These are phyloP conservation scores for Paraurostyla sp. DNA, from an alignment of 73 alveolate species.

Conservation along the genomic window DNA sequence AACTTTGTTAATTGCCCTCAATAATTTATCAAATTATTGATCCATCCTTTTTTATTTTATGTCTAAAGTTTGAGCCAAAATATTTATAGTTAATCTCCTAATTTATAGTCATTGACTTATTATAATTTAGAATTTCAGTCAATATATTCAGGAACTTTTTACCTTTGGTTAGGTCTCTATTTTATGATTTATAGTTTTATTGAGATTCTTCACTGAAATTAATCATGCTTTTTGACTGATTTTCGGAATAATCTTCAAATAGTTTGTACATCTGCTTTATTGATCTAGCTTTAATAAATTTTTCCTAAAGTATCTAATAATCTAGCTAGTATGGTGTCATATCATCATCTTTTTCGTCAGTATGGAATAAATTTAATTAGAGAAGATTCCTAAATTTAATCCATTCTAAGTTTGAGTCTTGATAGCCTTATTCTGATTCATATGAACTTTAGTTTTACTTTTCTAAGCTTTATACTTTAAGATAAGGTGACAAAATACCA, in stretches of 20 bases:
- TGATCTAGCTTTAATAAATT: neutral
- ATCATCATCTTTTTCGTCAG: slow-evolving; percentile 16
- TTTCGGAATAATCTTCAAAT: neutral
- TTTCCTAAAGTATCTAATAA: neutral
- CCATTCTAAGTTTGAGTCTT: neutral
- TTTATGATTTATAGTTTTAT: neutral
- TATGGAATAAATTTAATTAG: slow-evolving; percentile 7
- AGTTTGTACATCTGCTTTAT: neutral
- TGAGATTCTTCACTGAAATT: neutral
- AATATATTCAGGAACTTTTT: neutral
- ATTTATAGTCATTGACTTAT: neutral
- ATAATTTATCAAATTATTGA: neutral
- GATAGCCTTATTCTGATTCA: neutral
- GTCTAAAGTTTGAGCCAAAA: neutral
- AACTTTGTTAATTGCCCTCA: neutral
- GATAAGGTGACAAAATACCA: slow-evolving; percentile 35
- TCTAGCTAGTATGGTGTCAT: slow-evolving; percentile 17
- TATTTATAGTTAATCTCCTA: neutral
- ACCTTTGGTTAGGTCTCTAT: neutral
- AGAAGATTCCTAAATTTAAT: neutral
- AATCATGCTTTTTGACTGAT: neutral
- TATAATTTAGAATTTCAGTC: neutral
- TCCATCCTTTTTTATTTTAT: slow-evolving; percentile 20
- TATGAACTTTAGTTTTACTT: neutral
- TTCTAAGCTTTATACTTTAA: neutral